These are phyloP conservation scores for Solanum clarkiae DNA, from an alignment of 257 asterid genomes.

Conservation along the genomic window DNA sequence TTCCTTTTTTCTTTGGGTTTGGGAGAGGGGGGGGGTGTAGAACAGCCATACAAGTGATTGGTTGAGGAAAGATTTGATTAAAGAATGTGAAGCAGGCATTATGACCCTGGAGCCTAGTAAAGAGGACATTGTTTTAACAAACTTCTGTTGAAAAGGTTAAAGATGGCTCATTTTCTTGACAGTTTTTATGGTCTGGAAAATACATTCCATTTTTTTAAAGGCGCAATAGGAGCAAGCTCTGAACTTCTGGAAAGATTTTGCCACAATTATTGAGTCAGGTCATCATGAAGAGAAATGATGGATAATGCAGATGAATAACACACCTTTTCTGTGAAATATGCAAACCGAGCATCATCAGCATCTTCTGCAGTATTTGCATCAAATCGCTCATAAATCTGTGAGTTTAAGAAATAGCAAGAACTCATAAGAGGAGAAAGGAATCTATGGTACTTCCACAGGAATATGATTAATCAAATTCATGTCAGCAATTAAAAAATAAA, in stretches of 20 bases:
- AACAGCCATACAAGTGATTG: not conserved
- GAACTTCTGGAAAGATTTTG: not conserved
- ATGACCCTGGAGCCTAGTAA: not conserved
- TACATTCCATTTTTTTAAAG: not conserved
- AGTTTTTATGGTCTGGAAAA: not conserved
- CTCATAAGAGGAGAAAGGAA: not conserved
- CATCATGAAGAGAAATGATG: not conserved
- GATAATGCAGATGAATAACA: not conserved
- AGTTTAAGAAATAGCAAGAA: not conserved
- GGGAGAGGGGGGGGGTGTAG: not conserved
- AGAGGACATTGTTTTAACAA: not conserved
- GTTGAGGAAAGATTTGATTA: not conserved
- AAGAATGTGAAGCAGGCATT: not conserved
- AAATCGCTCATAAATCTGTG: slow-evolving; percentile 75
- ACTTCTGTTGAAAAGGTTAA: not conserved
- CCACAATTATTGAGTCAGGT: not conserved
- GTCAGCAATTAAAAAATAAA: not conserved
- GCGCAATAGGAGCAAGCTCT: not conserved
- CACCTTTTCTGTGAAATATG: slow-evolving; percentile 71
- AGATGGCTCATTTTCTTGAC: not conserved
- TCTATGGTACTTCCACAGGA: not conserved
- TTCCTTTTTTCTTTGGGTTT: not conserved
- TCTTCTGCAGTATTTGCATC: slow-evolving; percentile 46
- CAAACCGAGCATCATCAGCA: slow-evolving; percentile 70
- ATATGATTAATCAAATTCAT: not conserved